Evolutionary conservation across 2,329 filamentous ascomycete species (phyloP).

Genomic region (Trichoderma citrinoviride): DNA sequence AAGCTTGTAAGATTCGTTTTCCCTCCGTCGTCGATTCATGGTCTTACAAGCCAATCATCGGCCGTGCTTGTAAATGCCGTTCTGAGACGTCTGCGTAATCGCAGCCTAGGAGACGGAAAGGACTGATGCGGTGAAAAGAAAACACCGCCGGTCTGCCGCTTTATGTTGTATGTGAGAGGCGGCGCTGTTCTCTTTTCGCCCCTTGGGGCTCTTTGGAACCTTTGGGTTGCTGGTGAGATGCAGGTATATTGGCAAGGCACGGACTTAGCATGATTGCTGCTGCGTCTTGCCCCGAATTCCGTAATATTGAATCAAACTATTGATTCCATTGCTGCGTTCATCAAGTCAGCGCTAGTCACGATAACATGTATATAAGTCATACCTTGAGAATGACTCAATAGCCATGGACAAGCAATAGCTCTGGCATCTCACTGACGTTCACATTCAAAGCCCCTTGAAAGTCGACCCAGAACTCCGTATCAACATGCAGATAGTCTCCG

Average conservation of each 20-base stretch:
- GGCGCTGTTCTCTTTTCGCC: no score
- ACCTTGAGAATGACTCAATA: not conserved
- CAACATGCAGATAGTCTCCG: conserved; percentile 8
- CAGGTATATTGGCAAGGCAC: not conserved
- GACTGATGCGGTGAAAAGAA: no score
- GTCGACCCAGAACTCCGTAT: not conserved
- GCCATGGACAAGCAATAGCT: not conserved
- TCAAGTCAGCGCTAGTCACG: not conserved
- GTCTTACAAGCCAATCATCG: not conserved
- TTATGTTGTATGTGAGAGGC: no score
- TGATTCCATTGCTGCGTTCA: not conserved
- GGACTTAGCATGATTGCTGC: not conserved
- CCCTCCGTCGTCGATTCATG: no score
- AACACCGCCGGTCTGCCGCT: no score
- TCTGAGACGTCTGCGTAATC: not conserved
- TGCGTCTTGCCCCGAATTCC: not conserved
- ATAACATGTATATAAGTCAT: not conserved
- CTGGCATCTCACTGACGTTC: not conserved
- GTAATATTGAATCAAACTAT: not conserved
- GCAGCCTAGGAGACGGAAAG: not conserved
- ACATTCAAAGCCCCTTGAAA: not conserved
- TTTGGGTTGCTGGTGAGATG: not conserved
- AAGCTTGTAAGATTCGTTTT: not conserved
- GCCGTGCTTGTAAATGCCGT: not conserved
- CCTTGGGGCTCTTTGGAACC: not conserved